These are phyloP conservation scores for Dianthus caryophyllus DNA, from an alignment of 148 eudicot species.

Conservation along the genomic window DNA sequence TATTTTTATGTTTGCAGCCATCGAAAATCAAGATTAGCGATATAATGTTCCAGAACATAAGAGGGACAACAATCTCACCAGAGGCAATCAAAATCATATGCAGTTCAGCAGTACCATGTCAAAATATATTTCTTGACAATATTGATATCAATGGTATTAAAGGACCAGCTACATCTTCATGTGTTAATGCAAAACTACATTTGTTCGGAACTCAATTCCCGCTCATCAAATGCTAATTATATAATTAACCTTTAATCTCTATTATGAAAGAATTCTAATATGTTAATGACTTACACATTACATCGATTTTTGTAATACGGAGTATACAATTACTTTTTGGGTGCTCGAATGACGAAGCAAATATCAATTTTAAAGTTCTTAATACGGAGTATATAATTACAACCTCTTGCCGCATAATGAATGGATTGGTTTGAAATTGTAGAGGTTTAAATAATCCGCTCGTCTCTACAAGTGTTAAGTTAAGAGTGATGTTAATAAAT, in stretches of 20 bases:
- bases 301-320: background rate
- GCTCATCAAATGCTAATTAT: constrained; percentile 16
- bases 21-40: constrained; percentile 30
- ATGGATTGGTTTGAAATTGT: too few species aligned
- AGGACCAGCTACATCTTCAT: constrained; percentile 16
- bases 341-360: too few species aligned
- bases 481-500: too few species aligned
- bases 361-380: too few species aligned
- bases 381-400: too few species aligned
- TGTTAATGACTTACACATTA: too few species aligned
- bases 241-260: too few species aligned
- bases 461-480: too few species aligned
- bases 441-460: too few species aligned
- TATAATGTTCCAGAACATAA: constrained; percentile 28
- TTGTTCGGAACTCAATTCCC: constrained; percentile 24
- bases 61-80: constrained; percentile 23
- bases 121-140: constrained; percentile 25
- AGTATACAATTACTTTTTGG: too few species aligned
- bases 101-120: constrained; percentile 36
- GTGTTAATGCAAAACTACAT: constrained; percentile 27
- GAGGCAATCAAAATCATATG: constrained; percentile 26
- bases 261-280: too few species aligned
- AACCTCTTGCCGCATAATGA: too few species aligned
- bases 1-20: constrained; percentile 17
- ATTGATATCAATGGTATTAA: constrained; percentile 17